Evolutionary conservation across 202 grass and related monocot genomes (phyloP), one percentile per base, ranked within the genome.

Genomic region (Setaria italica): DNA sequence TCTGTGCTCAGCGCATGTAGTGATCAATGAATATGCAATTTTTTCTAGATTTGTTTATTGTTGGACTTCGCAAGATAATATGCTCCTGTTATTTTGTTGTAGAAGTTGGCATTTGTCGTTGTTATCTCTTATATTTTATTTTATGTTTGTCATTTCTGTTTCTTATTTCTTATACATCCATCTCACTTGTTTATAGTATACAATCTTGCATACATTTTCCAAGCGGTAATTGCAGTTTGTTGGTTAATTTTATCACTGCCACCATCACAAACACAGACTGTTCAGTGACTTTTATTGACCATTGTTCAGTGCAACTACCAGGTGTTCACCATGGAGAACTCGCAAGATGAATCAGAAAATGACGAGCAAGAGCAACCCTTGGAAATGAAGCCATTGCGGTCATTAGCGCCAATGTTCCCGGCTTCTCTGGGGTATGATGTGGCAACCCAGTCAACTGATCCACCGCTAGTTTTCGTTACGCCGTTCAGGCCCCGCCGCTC

Each of bases 331-430:
- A 87, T 87, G 80, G 80, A 42, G 41, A 84, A 42, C 67, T 74
- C 25, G 8, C 72, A 83, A 35, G 79, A 67, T 3, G 84, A 74
- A 79, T 75, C 67, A 53, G 88, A 80, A 13, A 47, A 67, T 15
- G 74, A 25, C 3, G 45, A 87, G 8, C 84, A 54, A 7, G 62
- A 80, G n/a, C 79, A 69, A 10, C 50, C 67, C 12, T 16, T 88
- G 57, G 88, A 93, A 34, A 14, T 68, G 74, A 86, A 93, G 50
- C 88, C 91, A 67, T 57, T 93, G 76, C 48, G 59, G 29, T 93
- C 88, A 20, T 76, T 93, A 33, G 76, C 88, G 9, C 91, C 91
- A 13, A 90, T 90, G 86, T 88, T 90, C 29, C 86, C 88, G 33
- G 4, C 71, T 54, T 42, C 76, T 76, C 34, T 80, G 29, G 86